These are phyloP conservation scores for Monascus purpureus DNA, from an alignment of 495 filamentous ascomycete species.

Conservation along the genomic window DNA sequence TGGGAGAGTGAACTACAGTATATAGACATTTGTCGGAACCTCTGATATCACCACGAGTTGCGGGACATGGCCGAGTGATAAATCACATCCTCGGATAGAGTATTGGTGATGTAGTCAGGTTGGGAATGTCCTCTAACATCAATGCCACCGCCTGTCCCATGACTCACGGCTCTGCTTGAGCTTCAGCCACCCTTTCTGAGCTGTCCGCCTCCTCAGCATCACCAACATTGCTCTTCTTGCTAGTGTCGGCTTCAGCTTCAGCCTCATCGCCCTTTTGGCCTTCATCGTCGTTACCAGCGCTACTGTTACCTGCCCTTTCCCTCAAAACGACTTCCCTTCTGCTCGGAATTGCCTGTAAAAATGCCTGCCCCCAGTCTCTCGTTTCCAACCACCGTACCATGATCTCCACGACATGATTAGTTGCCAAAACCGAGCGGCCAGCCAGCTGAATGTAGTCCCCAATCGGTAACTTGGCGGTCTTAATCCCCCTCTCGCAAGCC, in stretches of 20 bases:
- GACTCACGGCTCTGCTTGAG: too few species aligned
- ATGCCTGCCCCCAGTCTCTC: constrained; percentile 81
- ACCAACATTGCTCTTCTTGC: too few species aligned
- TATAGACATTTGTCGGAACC: too few species aligned
- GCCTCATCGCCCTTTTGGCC: constrained; percentile 14
- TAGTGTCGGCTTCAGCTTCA: constrained; percentile 2
- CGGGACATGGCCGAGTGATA: too few species aligned
- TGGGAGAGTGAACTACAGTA: too few species aligned
- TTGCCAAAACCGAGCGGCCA: constrained; percentile 67
- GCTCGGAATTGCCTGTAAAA: constrained; percentile 72
- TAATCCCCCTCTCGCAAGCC: constrained; percentile 58
- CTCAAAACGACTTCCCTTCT: constrained; percentile 60
- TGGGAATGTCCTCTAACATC: too few species aligned
- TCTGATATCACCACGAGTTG: too few species aligned
- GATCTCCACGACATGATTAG: constrained; percentile 93
- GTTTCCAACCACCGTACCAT: constrained; percentile 84
- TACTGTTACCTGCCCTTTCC: constrained; percentile 5
- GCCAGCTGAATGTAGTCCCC: constrained; percentile 83
- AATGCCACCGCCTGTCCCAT: too few species aligned
- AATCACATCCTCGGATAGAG: too few species aligned
- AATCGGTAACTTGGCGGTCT: constrained; percentile 84
- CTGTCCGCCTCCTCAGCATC: too few species aligned
- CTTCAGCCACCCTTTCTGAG: too few species aligned
- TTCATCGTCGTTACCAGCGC: constrained; percentile 9
- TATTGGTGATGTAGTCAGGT: too few species aligned